Base-by-base conservation (phyloP, 2,329 filamentous ascomycete species). In the Trichoderma sp. region DNA sequence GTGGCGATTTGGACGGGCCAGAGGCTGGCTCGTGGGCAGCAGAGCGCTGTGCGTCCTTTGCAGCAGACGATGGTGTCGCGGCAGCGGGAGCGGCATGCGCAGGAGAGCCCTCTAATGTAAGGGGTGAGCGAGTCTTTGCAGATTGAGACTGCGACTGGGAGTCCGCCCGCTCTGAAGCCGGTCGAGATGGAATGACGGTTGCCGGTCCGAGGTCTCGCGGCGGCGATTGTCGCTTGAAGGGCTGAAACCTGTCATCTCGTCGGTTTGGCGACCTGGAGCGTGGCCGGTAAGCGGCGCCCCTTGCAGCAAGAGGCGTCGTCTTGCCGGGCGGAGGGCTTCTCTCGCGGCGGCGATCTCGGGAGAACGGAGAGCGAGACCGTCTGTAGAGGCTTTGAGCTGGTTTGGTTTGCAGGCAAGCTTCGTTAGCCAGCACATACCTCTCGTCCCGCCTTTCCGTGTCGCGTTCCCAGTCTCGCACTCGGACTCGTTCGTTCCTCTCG, bases 351-450 rank as follows among this genome's bases (percentile, higher is more conserved):
- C 76, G 79, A 66, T 85, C 82, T 71, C 82, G 77, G 45, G 78
- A 78, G 65, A 79, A 80, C 1, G 84, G 84, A 41, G 84, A 86
- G 55, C 85, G 79, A 26, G 85, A 87, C 69, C 84, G 78, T 67
- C 83, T 79, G 73, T 82, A 84, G 68, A 68, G 44, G 41, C 52
- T 43, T n/a, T 28, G 19, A 26, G 48, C 52, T 67, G 67, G 74
- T 63, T 39, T 73, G 68, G 41, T 24, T 67, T 44, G 7, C 39
- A 41, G 21, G 7, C 10, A 45, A 10, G 5, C 56, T 15, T 17
- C 28, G n/a, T 15, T 45, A 41, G 45, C 24, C 10, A 9, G 15
- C 59, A 51, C 73, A 71, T 66, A 78, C 75, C 78, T 75, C 43
- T 80, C 78, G 63, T 82, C 80, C 15, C 81, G 79, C 62, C 74